Base-by-base conservation (phyloP, 148 eudicot species). In the Vaccinium darrowii region DNA sequence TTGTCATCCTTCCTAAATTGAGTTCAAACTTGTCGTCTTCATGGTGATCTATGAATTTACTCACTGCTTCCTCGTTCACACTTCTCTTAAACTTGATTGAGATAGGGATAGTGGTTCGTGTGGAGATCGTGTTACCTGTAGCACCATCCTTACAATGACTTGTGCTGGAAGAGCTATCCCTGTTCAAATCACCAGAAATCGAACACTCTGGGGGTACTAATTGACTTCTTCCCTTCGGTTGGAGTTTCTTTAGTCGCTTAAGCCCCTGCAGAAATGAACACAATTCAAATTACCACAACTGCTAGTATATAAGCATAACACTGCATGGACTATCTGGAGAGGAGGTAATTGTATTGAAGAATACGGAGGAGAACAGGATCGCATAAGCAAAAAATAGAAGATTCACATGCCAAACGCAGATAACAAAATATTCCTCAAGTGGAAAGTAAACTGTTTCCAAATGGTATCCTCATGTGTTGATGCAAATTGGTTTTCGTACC, bases 211-310 rank as follows among this genome's bases (percentile, higher is more conserved):
- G 77, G 76, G 90, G 69, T 47, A 77, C 76, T 65, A 54, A 23
- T 78, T 87, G 91, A 86, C 85, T 85, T 76, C n/a, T 50, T 86
- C 85, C 87, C 80, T 82, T 94, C 9, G 89, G 51, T 82, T 85
- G 89, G 57, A 79, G 83, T 92, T 92, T 95, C 91, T 90, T 93
- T 83, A 94, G 81, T 27, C 95, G 90, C 86, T 91, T 90, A 69
- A 89, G 88, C 67, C 95, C 97, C 97, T 94, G 94, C 49, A 54
- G 16, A 57, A 43, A 89, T 72, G 76, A 85, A 81, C 39, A 10
- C 23, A 27, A 0, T 25, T 9, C 25, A 8, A 43, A 56, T 79
- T 63, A 54, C 19, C 6, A 78, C 16, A 9, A 7, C 47, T 53
- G 36, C 36, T 30, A 30, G 27, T 27, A 53, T 27, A 27, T 7